Conservation (phyloP, 1,284 basidiomycete genomes). For the Trichosporon coremiiforme region DNA sequence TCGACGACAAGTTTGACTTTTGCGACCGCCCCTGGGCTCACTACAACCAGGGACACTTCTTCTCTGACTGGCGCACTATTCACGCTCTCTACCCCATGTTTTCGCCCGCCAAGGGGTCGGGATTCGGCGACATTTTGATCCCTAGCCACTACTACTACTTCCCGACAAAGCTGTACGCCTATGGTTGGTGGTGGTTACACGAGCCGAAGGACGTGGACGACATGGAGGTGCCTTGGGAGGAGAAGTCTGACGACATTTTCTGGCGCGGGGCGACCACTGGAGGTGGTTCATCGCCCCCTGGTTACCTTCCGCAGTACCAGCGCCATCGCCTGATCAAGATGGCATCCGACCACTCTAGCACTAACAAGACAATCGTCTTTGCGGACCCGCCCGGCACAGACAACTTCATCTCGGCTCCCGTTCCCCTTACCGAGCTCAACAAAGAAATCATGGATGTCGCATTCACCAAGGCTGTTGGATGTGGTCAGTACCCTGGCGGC, state of each 20-base stretch:
- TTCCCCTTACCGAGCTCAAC: conserved; percentile 70
- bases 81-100: conserved; percentile 84
- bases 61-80: conserved; percentile 89
- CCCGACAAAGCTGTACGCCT: conserved; percentile 77
- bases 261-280: conserved; percentile 85
- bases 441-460: conserved; percentile 83
- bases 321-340: conserved; percentile 84
- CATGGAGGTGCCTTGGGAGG: conserved; percentile 73
- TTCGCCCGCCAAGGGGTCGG: conserved; percentile 79
- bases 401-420: conserved; percentile 63
- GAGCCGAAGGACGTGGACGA: conserved; percentile 75
- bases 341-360: conserved; percentile 65
- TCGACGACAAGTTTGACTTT: conserved; percentile 71
- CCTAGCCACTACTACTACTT: conserved; percentile 93
- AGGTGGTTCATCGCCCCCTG: conserved; percentile 82
- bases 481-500: conserved; percentile 76
- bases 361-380: conserved; percentile 72
- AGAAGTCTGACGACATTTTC: conserved; percentile 59
- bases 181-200: conserved; percentile 65
- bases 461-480: conserved; percentile 75
- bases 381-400: conserved; percentile 68
- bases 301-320: conserved; percentile 80
- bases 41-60: conserved; percentile 87
- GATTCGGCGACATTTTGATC: conserved; percentile 85
- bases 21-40: conserved; percentile 79